Conservation (phyloP, 805 yeast genomes). For the Metschnikowia hibisci region DNA sequence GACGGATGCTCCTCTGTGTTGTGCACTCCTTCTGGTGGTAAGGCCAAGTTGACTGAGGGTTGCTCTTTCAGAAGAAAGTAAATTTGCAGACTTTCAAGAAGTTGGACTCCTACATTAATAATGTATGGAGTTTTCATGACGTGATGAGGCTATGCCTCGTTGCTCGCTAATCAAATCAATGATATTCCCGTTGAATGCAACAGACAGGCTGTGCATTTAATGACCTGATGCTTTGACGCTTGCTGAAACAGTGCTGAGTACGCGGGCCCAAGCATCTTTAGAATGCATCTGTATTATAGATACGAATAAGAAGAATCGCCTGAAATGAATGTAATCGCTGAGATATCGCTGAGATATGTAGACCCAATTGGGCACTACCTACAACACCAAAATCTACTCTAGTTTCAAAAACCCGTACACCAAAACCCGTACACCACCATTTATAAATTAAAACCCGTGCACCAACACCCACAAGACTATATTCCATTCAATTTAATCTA, state of each 20-base stretch:
- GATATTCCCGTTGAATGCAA: constrained; percentile 2
- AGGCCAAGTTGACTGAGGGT: constrained; percentile 99
- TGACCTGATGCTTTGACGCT: constrained; percentile 12
- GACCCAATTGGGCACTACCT: no score
- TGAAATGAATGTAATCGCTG: no score
- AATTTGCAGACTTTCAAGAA: constrained; percentile 18
- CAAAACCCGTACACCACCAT: neutral
- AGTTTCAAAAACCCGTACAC: neutral
- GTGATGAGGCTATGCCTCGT: constrained; percentile 2
- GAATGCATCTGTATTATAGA: constrained; percentile 21
- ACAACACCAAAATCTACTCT: neutral
- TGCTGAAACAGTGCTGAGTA: constrained; percentile 20
- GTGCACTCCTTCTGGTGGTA: constrained; percentile 99
- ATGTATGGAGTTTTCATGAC: neutral
- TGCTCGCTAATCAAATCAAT: constrained; percentile 3
- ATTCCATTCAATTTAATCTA: neutral
- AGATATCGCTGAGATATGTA: no score
- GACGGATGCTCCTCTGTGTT: constrained; percentile 97
- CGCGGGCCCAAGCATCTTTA: constrained; percentile 11
- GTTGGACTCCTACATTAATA: neutral
- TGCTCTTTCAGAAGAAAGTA: constrained; percentile 99
- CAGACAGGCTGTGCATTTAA: constrained; percentile 14
- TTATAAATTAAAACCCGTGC: neutral
- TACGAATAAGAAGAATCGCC: constrained; percentile 2
- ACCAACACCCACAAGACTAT: neutral